These are phyloP conservation scores for Panicum miliaceum DNA, from an alignment of 176 grass and related monocot species.

Conservation along the genomic window DNA sequence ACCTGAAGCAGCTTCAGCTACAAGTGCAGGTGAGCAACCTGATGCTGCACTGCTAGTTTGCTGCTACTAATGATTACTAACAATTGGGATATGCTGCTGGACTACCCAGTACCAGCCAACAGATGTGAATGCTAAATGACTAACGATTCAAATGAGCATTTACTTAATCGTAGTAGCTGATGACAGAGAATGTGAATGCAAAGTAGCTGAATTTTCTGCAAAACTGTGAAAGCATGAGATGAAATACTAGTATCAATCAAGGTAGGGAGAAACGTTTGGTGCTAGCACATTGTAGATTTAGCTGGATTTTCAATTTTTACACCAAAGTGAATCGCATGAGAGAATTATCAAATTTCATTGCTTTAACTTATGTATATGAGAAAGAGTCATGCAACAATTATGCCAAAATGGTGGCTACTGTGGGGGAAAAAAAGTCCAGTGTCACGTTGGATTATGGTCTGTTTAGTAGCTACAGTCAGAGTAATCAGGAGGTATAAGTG, in stretches of 20 bases:
- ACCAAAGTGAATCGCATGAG: neutral
- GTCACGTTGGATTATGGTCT: neutral
- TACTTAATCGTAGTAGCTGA: neutral
- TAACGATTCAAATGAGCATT: neutral
- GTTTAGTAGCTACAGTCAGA: neutral
- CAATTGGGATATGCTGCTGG: neutral
- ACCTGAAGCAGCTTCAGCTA: constrained; percentile 96
- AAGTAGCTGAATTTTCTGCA: neutral
- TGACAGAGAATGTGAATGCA: neutral
- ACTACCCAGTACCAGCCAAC: neutral
- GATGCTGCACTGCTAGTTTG: neutral
- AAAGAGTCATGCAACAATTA: neutral
- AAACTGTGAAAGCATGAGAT: neutral
- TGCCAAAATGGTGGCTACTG: neutral
- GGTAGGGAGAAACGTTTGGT: too few relatives aligned
- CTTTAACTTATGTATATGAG: neutral
- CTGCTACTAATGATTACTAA: neutral
- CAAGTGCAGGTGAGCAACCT: constrained; percentile 75
- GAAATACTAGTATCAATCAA: neutral
- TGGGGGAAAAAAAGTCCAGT: too few relatives aligned
- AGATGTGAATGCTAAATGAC: neutral
- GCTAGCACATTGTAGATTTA: neutral
- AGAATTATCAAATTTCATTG: neutral
- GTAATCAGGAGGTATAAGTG: neutral
- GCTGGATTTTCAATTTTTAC: neutral